Evolutionary conservation across 1,284 basidiomycete species (phyloP).

Genomic region (Ceratobasidium sp.): DNA sequence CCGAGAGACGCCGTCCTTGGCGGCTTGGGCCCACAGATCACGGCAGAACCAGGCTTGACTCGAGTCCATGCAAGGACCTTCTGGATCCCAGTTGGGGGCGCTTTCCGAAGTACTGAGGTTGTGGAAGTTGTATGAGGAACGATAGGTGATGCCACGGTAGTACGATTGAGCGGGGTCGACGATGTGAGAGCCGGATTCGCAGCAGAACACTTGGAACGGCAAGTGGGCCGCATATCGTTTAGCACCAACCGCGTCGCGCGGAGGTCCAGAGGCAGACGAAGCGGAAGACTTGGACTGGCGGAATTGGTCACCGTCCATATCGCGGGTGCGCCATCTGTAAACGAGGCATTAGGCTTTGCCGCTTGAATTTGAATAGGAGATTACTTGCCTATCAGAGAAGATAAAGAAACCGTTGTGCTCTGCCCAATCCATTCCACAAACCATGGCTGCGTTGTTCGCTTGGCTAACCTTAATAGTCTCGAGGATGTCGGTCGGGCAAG

Average conservation of each 20-base stretch:
- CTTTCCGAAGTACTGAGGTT: constrained; percentile 71
- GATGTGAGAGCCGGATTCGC: constrained; percentile 94
- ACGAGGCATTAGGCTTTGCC: background rate
- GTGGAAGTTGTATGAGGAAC: constrained; percentile 81
- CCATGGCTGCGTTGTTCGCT: constrained; percentile 92
- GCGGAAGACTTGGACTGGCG: constrained; percentile 93
- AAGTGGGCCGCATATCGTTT: constrained; percentile 89
- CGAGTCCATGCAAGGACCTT: constrained; percentile 91
- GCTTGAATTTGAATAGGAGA: constrained; percentile 49
- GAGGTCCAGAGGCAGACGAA: constrained; percentile 89
- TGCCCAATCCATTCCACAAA: constrained; percentile 99
- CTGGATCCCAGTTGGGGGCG: constrained; percentile 72
- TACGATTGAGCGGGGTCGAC: constrained; percentile 94
- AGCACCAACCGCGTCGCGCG: constrained; percentile 83
- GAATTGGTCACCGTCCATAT: constrained; percentile 96
- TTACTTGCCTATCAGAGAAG: constrained; percentile 86
- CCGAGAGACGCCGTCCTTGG: constrained; percentile 74
- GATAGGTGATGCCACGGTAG: constrained; percentile 88
- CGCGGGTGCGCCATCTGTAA: constrained; percentile 90
- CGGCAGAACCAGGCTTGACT: constrained; percentile 96
- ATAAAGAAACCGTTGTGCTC: constrained; percentile 97
- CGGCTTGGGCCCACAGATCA: constrained; percentile 90
- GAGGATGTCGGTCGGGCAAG: constrained; percentile 94
- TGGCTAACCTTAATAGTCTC: constrained; percentile 92
- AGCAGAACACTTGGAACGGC: constrained; percentile 97